phyloP scores from a whole-genome alignment of 1,284 basidiomycete genomes.

The Fomitopsis pinicola region DNA sequence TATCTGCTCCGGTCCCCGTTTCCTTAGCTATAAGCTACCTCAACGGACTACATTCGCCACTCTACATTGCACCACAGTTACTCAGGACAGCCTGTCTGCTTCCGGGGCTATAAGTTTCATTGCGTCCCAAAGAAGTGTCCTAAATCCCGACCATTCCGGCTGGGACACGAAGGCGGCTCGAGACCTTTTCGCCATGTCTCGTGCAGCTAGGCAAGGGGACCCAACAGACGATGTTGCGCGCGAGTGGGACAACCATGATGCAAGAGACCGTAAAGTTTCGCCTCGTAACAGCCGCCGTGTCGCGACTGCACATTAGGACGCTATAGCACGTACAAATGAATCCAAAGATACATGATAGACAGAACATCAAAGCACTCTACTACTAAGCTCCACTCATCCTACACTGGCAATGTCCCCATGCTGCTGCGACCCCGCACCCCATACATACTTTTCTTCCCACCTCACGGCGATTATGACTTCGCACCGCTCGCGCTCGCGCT shows the following conservation, averaged over 20 bases:
- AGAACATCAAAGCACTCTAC: background rate
- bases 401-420: background rate
- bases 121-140: too few relatives aligned
- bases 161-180: too few relatives aligned
- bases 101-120: too few relatives aligned
- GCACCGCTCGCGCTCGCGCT: constrained; percentile 7
- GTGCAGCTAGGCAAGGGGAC: too few relatives aligned
- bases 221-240: too few relatives aligned
- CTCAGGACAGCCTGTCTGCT: too few relatives aligned
- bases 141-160: too few relatives aligned
- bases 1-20: too few relatives aligned
- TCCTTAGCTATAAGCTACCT: too few relatives aligned
- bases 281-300: background rate
- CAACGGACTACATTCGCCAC: too few relatives aligned
- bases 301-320: background rate
- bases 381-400: background rate
- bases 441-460: background rate
- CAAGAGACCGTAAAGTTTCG: background rate
- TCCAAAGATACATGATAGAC: background rate
- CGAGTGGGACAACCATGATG: background rate
- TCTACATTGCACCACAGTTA: too few relatives aligned
- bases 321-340: background rate
- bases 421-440: background rate
- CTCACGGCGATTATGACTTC: background rate
- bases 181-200: too few relatives aligned